A percentile compares a stretch with the other conserved stretches of the same genome.
These are phyloP conservation scores for Senna siamea DNA, from an alignment of 306 rosid species.

Conservation along the genomic window DNA sequence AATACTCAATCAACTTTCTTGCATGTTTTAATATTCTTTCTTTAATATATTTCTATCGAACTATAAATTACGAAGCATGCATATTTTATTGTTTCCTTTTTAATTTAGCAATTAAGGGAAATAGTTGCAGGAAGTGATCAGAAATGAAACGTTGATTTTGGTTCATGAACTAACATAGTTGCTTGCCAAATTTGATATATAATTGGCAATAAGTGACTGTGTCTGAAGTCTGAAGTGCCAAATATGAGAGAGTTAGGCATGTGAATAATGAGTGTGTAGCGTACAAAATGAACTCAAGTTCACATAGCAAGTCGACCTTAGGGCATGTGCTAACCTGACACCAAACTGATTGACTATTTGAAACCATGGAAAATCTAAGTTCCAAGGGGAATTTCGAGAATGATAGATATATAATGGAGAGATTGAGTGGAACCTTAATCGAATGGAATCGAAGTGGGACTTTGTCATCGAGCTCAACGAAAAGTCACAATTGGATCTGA, in stretches of 20 bases:
- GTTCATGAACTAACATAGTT: slow-evolving; percentile 10
- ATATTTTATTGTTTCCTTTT: too few relatives aligned
- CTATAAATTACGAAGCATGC: not conserved
- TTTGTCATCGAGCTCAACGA: slow-evolving; percentile 39
- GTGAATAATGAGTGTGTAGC: slow-evolving; percentile 41
- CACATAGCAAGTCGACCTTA: slow-evolving; percentile 26
- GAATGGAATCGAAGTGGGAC: slow-evolving; percentile 27
- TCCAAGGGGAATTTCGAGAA: slow-evolving; percentile 15
- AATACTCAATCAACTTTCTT: not conserved
- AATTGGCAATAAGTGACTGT: slow-evolving; percentile 31
- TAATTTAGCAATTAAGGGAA: too few relatives aligned
- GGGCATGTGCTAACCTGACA: slow-evolving; percentile 48
- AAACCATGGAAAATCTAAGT: slow-evolving; percentile 34
- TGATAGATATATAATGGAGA: not conserved
- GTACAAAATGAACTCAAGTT: slow-evolving; percentile 28
- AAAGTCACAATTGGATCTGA: slow-evolving; percentile 8
- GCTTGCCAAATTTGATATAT: not conserved
- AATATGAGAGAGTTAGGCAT: slow-evolving; percentile 37
- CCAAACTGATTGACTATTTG: slow-evolving; percentile 30
- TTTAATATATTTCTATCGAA: not conserved
- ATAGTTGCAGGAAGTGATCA: slow-evolving; percentile 1
- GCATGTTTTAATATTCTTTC: not conserved
- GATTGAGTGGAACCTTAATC: not conserved
- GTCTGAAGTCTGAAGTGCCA: slow-evolving; percentile 30
- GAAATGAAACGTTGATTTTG: slow-evolving; percentile 4